These are phyloP conservation scores for Hirsutella thompsonii DNA, from an alignment of 2,329 filamentous ascomycete genomes.

Conservation along the genomic window DNA sequence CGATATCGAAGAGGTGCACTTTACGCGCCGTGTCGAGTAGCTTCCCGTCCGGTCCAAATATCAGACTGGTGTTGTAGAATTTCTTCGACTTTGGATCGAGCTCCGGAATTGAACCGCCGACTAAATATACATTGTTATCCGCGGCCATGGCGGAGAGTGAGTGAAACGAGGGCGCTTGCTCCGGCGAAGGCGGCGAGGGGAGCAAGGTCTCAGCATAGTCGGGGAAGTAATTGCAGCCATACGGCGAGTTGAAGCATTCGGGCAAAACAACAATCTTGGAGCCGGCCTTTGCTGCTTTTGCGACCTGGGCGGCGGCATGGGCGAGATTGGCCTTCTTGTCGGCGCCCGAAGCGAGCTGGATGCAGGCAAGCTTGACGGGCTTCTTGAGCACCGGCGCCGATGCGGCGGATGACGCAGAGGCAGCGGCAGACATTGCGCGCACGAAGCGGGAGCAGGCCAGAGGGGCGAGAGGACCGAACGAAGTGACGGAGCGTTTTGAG, in stretches of 20 bases:
- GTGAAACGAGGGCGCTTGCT: constrained; percentile 67
- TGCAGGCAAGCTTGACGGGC: constrained; percentile 65
- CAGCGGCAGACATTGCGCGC: constrained; percentile 22
- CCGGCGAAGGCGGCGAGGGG: constrained; percentile 46
- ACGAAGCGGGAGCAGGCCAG: constrained; percentile 2
- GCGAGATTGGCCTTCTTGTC: constrained; percentile 79
- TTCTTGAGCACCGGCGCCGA: constrained; percentile 48
- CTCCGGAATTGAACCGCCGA: constrained; percentile 91
- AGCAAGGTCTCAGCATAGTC: constrained; percentile 80
- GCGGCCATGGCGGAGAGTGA: constrained; percentile 68
- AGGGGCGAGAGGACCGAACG: too few relatives aligned
- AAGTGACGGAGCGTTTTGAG: too few relatives aligned
- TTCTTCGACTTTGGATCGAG: constrained; percentile 42
- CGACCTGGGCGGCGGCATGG: constrained; percentile 69
- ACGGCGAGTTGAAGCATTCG: constrained; percentile 98
- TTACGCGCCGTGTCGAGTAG: constrained; percentile 85
- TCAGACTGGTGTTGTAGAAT: constrained; percentile 84
- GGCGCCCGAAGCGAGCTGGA: constrained; percentile 68
- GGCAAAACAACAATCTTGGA: constrained; percentile 84
- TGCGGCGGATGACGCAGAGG: too few relatives aligned
- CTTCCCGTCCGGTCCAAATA: constrained; percentile 66
- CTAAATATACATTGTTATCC: constrained; percentile 66
- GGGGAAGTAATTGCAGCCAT: constrained; percentile 82
- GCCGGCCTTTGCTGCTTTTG: constrained; percentile 63
- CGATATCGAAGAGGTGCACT: constrained; percentile 93